A percentile compares a stretch with the other conserved stretches of the same genome.
phyloP scores from a whole-genome alignment of 2,329 filamentous ascomycete genomes.

The Fusarium illudens region DNA sequence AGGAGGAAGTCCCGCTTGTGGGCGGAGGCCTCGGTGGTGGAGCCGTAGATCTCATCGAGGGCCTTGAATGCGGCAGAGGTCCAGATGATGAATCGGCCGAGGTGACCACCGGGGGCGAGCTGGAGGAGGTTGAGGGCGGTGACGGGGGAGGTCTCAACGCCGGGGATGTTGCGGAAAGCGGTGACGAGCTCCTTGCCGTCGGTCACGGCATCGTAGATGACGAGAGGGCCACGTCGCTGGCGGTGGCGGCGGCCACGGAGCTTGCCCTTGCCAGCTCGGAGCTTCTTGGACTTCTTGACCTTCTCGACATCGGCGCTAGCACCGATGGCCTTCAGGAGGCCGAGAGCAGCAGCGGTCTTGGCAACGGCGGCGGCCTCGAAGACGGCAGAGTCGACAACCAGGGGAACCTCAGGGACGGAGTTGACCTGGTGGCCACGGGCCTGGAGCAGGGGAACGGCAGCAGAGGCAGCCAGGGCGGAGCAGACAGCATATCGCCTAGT shows the following conservation, averaged over 20 bases:
- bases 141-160: constrained; percentile 95
- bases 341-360: constrained; percentile 89
- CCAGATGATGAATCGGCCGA: constrained; percentile 99
- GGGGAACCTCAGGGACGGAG: constrained; percentile 92
- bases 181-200: constrained; percentile 94
- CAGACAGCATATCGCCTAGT: constrained; percentile 93
- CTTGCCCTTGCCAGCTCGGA: constrained; percentile 99
- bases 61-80: constrained; percentile 96
- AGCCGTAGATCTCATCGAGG: constrained; percentile 96
- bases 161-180: constrained; percentile 98
- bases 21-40: constrained; percentile 85
- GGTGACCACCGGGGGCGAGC: constrained; percentile 97
- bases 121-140: constrained; percentile 97
- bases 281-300: constrained; percentile 95
- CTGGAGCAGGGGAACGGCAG: constrained; percentile 91
- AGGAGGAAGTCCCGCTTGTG: constrained; percentile 99
- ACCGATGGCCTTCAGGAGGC: constrained; percentile 89
- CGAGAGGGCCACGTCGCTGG: constrained; percentile 96
- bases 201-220: constrained; percentile 95
- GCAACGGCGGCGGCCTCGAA: constrained; percentile 81
- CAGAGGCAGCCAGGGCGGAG: constrained; percentile 96
- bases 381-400: constrained; percentile 90
- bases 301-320: constrained; percentile 91
- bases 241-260: constrained; percentile 94
- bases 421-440: constrained; percentile 97